Conservation (phyloP, 768 basidiomycete species). For the Collybia nuda region DNA sequence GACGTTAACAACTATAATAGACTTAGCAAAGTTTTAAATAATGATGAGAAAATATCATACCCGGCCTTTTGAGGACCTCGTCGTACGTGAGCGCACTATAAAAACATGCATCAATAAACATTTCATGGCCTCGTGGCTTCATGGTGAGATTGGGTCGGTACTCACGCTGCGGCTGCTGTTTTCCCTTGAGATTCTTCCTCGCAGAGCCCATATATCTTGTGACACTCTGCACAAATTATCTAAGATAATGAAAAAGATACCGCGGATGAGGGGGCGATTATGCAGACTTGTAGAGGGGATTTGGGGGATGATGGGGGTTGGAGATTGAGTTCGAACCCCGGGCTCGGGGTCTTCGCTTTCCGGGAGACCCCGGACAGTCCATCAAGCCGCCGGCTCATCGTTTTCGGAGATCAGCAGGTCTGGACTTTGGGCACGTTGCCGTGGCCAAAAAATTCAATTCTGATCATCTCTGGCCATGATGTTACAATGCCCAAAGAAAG, state of each 20-base stretch:
- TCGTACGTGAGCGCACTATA: slow-evolving; percentile 37
- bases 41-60: slow-evolving; percentile 29
- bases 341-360: slow-evolving; percentile 23
- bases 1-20: slow-evolving; percentile 30
- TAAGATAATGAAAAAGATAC: slow-evolving; percentile 4
- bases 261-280: slow-evolving; percentile 2
- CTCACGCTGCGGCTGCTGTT: slow-evolving; percentile 14
- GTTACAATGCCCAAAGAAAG: no score
- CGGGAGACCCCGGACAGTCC: slow-evolving; percentile 21
- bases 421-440: background rate
- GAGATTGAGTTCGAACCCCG: background rate
- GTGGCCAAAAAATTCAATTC: no score
- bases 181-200: slow-evolving; percentile 8
- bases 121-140: background rate
- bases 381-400: background rate
- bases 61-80: slow-evolving; percentile 37
- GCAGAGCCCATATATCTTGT: slow-evolving; percentile 16
- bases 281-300: slow-evolving; percentile 1
- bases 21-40: slow-evolving; percentile 22
- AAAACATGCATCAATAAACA: slow-evolving; percentile 4
- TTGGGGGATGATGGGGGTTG: slow-evolving; percentile 13
- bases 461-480: no score
- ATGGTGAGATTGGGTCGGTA: slow-evolving; percentile 5
- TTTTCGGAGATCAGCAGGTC: slow-evolving; percentile 3
- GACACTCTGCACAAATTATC: slow-evolving; percentile 1